Conservation (phyloP, 2,329 filamentous ascomycete genomes). For the Fusarium bulbicola region DNA sequence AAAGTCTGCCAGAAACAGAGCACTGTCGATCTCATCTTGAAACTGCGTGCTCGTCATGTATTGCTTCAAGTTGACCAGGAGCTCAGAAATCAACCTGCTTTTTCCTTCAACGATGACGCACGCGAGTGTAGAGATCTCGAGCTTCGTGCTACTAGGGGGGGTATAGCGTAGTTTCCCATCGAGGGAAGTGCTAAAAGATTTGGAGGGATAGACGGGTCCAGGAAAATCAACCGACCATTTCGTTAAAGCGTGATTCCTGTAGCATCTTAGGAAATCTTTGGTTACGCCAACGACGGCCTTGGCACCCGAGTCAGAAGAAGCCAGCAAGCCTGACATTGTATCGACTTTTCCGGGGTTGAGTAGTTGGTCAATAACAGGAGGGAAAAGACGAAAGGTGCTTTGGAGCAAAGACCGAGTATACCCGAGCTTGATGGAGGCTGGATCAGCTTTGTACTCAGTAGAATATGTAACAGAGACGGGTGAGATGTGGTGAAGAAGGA, state of each 20-base stretch:
- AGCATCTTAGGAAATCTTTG: not conserved
- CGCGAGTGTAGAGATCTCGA: too few species aligned
- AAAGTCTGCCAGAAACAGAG: too few species aligned
- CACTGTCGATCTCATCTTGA: too few species aligned
- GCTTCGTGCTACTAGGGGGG: too few species aligned
- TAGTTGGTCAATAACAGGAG: not conserved
- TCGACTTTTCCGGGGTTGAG: not conserved
- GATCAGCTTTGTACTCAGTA: not conserved
- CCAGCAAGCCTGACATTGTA: not conserved
- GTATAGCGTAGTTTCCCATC: not conserved
- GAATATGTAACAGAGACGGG: not conserved
- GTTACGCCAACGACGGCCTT: not conserved
- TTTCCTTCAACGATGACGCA: too few species aligned
- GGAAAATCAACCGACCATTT: not conserved
- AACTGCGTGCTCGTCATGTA: too few species aligned
- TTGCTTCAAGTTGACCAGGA: too few species aligned
- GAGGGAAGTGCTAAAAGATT: not conserved
- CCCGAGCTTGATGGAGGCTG: not conserved
- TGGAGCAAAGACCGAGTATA: not conserved
- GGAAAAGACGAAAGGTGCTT: not conserved
- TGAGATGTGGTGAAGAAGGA: not conserved
- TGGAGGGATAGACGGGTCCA: not conserved
- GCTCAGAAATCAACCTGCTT: too few species aligned
- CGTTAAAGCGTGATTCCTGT: not conserved
- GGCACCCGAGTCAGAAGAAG: not conserved